A percentile compares a stretch with the other conserved stretches of the same genome.
phyloP scores from a whole-genome alignment of 805 yeast species.

The Saccharomycopsis guyanensis region DNA sequence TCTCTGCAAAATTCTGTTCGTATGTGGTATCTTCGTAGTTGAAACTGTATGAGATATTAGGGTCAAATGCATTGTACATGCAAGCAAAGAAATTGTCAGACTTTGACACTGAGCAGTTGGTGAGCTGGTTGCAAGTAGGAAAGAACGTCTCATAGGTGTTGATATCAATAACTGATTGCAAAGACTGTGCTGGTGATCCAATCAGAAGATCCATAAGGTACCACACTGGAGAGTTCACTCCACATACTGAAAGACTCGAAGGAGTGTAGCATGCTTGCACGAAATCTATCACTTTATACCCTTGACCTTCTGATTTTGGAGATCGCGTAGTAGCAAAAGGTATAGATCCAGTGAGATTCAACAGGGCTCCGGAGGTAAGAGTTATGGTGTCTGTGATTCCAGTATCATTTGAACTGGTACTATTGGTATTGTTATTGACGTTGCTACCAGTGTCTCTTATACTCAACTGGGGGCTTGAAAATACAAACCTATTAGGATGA shows the following conservation, averaged over 20 bases:
- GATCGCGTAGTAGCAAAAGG: not conserved
- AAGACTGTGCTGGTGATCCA: slow-evolving; percentile 17
- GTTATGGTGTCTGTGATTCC: not conserved
- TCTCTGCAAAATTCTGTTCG: slow-evolving; percentile 13
- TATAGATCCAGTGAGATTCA: not conserved
- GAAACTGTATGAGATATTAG: slow-evolving; percentile 15
- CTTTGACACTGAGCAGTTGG: slow-evolving; percentile 13
- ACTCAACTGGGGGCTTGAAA: no score
- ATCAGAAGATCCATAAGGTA: slow-evolving; percentile 10
- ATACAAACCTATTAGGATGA: no score
- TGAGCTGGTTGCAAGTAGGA: slow-evolving; percentile 16
- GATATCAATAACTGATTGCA: slow-evolving; percentile 16
- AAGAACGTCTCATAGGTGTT: slow-evolving; percentile 16
- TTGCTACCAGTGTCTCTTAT: no score
- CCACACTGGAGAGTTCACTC: slow-evolving; percentile 18
- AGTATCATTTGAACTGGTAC: no score
- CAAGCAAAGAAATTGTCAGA: slow-evolving; percentile 16
- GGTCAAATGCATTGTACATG: slow-evolving; percentile 16
- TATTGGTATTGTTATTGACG: no score
- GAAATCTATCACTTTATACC: slow-evolving; percentile 9
- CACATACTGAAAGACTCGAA: slow-evolving; percentile 16
- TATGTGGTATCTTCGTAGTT: slow-evolving; percentile 15
- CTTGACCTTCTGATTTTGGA: not conserved
- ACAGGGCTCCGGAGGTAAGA: not conserved
- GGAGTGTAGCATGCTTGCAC: slow-evolving; percentile 20